Evolutionary conservation across 257 asterid genomes (phyloP).

Genomic region (Capsicum rhomboideum): DNA sequence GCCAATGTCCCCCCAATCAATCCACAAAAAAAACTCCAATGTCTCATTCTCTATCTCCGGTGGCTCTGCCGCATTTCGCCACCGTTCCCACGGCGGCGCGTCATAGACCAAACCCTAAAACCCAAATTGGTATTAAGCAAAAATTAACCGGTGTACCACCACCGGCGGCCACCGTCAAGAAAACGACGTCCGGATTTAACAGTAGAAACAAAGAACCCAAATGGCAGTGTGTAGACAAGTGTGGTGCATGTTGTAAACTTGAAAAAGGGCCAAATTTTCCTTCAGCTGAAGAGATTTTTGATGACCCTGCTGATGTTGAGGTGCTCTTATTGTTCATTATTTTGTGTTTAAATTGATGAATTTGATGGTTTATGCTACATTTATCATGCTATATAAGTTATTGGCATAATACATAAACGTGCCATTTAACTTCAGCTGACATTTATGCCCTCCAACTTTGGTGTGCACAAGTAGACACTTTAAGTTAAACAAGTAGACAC

Average conservation of each 20-base stretch:
- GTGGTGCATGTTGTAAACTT: slow-evolving; percentile 97
- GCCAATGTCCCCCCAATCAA: not conserved
- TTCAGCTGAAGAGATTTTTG: slow-evolving; percentile 68
- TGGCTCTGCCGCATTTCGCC: slow-evolving; percentile 34
- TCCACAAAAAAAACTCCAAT: slow-evolving; percentile 6
- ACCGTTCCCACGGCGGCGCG: slow-evolving; percentile 30
- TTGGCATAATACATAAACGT: too few species aligned
- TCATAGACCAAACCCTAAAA: slow-evolving; percentile 18
- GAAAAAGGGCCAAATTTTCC: slow-evolving; percentile 82
- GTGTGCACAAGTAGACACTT: too few species aligned
- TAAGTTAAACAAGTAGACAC: too few species aligned
- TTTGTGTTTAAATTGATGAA: not conserved
- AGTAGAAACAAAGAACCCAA: slow-evolving; percentile 51
- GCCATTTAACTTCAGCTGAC: too few species aligned
- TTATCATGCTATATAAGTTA: too few species aligned
- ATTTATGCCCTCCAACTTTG: too few species aligned
- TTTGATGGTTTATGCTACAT: not conserved
- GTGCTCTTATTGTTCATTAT: slow-evolving; percentile 22
- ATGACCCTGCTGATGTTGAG: slow-evolving; percentile 72
- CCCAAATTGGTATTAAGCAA: slow-evolving; percentile 2
- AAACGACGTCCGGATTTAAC: slow-evolving; percentile 42
- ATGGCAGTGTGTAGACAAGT: slow-evolving; percentile 76
- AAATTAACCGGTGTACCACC: slow-evolving; percentile 4
- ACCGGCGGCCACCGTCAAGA: not conserved
- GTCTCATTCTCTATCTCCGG: slow-evolving; percentile 18